Percentiles rank a stretch among this genome's conserved stretches.
phyloP scores from a whole-genome alignment of 2,329 filamentous ascomycete species.

The Tolypocladium paradoxum region DNA sequence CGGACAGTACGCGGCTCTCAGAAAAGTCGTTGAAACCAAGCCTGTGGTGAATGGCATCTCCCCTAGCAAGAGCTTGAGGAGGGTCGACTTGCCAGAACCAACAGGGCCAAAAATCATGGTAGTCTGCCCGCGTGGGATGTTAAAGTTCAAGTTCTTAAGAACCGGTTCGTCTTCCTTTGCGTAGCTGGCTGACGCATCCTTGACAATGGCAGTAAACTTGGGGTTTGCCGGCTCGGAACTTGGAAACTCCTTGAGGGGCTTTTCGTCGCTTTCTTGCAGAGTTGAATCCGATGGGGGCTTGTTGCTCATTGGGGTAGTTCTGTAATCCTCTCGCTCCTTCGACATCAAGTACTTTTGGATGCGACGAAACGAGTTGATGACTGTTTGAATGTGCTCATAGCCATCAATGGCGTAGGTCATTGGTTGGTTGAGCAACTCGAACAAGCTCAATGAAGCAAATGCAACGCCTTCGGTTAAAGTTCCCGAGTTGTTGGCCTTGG shows the following conservation, averaged over 20 bases:
- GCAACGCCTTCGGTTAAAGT: conserved; percentile 10
- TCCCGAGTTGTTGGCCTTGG: conserved; percentile 2
- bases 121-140: conserved; percentile 6
- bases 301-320: background rate
- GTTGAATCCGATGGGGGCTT: background rate
- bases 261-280: background rate
- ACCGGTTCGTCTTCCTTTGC: background rate
- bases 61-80: conserved; percentile 11
- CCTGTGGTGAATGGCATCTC: conserved; percentile 10
- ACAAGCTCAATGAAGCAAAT: conserved; percentile 10
- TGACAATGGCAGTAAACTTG: background rate
- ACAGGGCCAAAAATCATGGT: conserved; percentile 13
- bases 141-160: conserved; percentile 5
- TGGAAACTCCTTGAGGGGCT: background rate
- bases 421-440: conserved; percentile 10
- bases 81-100: conserved; percentile 12
- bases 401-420: conserved; percentile 9
- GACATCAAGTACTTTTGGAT: conserved; percentile 11
- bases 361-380: conserved; percentile 10
- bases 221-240: background rate
- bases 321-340: conserved; percentile 8
- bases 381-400: conserved; percentile 10
- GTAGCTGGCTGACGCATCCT: conserved; percentile 6
- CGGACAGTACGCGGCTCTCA: conserved; percentile 11
- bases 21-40: conserved; percentile 2